Percentiles rank a stretch among this genome's conserved stretches.
These are phyloP conservation scores for Chalciporus piperatoides DNA, from an alignment of 1,284 basidiomycete genomes.

Conservation along the genomic window DNA sequence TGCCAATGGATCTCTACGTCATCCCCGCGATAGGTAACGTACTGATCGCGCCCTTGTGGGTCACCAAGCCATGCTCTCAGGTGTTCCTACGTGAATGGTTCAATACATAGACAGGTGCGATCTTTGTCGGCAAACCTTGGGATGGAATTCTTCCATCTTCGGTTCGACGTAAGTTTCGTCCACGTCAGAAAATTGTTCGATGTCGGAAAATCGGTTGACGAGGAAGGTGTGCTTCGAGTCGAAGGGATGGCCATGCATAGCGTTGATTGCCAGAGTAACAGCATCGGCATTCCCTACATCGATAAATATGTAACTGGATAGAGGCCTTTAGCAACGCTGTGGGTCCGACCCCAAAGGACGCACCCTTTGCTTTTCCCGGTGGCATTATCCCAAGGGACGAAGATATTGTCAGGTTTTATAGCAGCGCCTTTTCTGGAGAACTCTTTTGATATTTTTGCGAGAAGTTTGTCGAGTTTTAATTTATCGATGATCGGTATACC, in stretches of 20 bases:
- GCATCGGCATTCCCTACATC: slow-evolving; percentile 83
- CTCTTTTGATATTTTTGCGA: slow-evolving; percentile 78
- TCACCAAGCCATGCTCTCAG: slow-evolving; percentile 95
- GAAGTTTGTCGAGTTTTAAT: slow-evolving; percentile 71
- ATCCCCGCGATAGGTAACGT: slow-evolving; percentile 90
- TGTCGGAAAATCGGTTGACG: slow-evolving; percentile 90
- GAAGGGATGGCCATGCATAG: slow-evolving; percentile 86
- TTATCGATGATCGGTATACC: slow-evolving; percentile 85
- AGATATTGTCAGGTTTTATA: slow-evolving; percentile 74
- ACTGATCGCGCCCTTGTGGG: slow-evolving; percentile 90
- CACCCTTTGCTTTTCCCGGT: slow-evolving; percentile 86
- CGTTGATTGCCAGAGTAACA: slow-evolving; percentile 76
- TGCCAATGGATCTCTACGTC: slow-evolving; percentile 95
- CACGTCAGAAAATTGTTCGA: slow-evolving; percentile 81
- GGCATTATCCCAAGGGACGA: slow-evolving; percentile 80
- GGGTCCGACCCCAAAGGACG: slow-evolving; percentile 24
- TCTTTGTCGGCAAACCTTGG: slow-evolving; percentile 54
- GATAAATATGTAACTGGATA: slow-evolving; percentile 79
- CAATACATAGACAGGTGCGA: not conserved
- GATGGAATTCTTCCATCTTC: slow-evolving; percentile 73
- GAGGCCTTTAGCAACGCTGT: slow-evolving; percentile 2
- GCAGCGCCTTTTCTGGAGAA: slow-evolving; percentile 77
- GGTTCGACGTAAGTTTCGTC: slow-evolving; percentile 86
- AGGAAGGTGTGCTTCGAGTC: slow-evolving; percentile 91
- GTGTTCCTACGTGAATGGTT: slow-evolving; percentile 67